phyloP scores from a whole-genome alignment of 75 land plant genomes.

The Picea sitchensis region DNA sequence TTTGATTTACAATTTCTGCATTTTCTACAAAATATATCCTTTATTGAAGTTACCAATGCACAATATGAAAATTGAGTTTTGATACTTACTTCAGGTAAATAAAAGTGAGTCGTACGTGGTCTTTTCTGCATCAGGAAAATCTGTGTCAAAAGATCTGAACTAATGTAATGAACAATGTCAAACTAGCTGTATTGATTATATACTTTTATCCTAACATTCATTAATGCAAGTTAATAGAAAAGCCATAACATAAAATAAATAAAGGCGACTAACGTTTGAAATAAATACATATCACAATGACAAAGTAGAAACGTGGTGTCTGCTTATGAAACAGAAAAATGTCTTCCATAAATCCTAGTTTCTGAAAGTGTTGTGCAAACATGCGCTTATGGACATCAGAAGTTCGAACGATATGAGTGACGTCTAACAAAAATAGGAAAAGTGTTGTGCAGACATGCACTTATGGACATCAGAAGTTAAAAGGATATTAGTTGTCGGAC shows the following conservation, averaged over 20 bases:
- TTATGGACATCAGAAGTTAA: no score
- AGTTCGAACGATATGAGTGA: no score
- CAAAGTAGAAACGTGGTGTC: no score
- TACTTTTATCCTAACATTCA: background rate
- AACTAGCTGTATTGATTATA: constrained; percentile 1
- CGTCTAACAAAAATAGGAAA: no score
- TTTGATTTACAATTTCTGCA: background rate
- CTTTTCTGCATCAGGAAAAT: constrained; percentile 45
- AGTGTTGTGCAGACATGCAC: no score
- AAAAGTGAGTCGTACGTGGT: constrained; percentile 81
- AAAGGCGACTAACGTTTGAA: background rate
- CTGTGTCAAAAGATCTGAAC: background rate
- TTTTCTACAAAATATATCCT: background rate
- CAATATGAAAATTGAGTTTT: background rate
- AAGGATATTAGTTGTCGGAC: no score
- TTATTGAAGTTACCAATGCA: background rate
- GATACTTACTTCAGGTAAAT: constrained; percentile 65
- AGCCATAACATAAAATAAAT: background rate
- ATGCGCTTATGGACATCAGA: no score
- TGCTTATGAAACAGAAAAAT: no score
- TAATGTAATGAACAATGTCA: background rate
- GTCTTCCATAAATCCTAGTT: no score
- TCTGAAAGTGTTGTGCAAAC: no score
- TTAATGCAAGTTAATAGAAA: background rate
- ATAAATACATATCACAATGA: background rate